A percentile compares a stretch with the other conserved stretches of the same genome.
phyloP scores from a whole-genome alignment of 2,329 filamentous ascomycete genomes.

The Thielaviopsis euricoi region DNA sequence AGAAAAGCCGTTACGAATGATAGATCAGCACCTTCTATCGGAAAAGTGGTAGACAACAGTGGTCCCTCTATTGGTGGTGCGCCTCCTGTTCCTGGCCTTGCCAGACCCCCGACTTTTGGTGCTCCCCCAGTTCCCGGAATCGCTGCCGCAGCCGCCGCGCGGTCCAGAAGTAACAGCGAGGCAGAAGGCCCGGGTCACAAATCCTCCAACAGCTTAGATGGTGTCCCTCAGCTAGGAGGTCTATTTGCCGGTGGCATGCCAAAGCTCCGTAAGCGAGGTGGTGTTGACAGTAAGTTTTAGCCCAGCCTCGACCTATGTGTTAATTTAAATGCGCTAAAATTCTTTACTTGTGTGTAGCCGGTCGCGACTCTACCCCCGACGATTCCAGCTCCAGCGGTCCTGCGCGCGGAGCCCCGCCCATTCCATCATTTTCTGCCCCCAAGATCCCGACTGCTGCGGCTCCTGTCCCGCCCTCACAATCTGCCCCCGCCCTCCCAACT shows the following conservation, averaged over 20 bases:
- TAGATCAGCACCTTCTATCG: constrained; percentile 64
- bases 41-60: constrained; percentile 25
- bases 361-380: constrained; percentile 6
- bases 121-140: constrained; percentile 59
- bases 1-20: constrained; percentile 88
- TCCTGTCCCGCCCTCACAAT: constrained; percentile 23
- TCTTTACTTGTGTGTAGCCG: constrained; percentile 1
- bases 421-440: constrained; percentile 37
- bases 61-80: constrained; percentile 54
- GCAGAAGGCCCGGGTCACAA: constrained; percentile 29
- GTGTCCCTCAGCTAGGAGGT: constrained; percentile 68
- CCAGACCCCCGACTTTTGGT: constrained; percentile 41
- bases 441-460: constrained; percentile 41
- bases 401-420: constrained; percentile 25
- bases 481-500: constrained; percentile 57
- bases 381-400: neutral
- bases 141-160: constrained; percentile 36
- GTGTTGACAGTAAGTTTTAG: constrained; percentile 38
- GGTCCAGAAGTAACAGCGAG: constrained; percentile 75
- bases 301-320: neutral
- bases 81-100: constrained; percentile 44
- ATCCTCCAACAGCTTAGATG: constrained; percentile 24
- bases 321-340: neutral
- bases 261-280: constrained; percentile 79
- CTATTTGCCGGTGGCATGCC: constrained; percentile 91